Base-by-base conservation (phyloP, 2,329 filamentous ascomycete species). In the Pseudocercospora ulei region DNA sequence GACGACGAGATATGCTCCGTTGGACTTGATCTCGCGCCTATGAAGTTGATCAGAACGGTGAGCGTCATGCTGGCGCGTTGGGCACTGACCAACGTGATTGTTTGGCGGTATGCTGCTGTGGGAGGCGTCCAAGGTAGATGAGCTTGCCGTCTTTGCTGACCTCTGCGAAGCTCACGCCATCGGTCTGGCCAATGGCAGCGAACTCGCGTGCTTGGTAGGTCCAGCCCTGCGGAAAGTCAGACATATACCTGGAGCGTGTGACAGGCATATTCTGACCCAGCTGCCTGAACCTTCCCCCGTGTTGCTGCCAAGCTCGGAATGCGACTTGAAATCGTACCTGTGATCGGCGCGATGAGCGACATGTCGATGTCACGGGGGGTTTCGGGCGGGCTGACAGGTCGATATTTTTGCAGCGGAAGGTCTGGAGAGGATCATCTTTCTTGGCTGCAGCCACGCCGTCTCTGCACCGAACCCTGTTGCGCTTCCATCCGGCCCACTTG, bases 161-260 rank as follows among this genome's bases (percentile, higher is more conserved):
- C 52, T 75, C 71, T 20, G 67, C 65, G 48, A 75, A 74, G 2
- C 70, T 67, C n/a, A 70, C 64, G 7, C 71, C 71, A 47, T 75
- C 71, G 20, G 64, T 64, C 48, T 75, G 71, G 0, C 68, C 70
- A 42, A 74, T 68, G 39, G 68, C 68, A 28, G 69, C 63, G 38
- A 75, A 73, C 44, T 75, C 71, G 13, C 71, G 69, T 16, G 69
- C 70, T 27, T 66, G 62, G 56, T 9, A 69, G 66, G 0, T 68
- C 70, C 70, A 71, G 72, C 4, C 71, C 27, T 30, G 6, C 3
- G 7, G 5, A 16, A 9, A 1, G 18, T 30, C 16, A 30, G 14
- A 3, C 13, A n/a, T 18, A 9, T 3, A 17, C 1, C 18, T 3
- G 14, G 16, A 2, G 12, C 3, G 9, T 14, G 12, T 16, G 7